Evolutionary conservation across 164 flowering plant genomes (phyloP).

Genomic region (Stephania cephalantha): DNA sequence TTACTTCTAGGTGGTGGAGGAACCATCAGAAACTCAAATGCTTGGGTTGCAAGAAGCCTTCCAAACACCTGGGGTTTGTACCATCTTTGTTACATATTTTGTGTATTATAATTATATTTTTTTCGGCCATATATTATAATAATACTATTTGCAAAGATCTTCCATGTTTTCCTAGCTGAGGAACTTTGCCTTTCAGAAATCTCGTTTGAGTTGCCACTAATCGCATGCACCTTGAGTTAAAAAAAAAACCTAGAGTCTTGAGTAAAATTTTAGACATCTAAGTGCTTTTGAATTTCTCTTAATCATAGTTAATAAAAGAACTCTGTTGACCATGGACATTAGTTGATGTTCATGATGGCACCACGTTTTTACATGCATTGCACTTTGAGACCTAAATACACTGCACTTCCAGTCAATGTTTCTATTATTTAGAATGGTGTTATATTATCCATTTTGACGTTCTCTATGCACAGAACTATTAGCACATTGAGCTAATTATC

Average conservation of each 20-base stretch:
- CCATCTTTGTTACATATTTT: background rate
- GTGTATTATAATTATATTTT: background rate
- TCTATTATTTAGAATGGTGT: no score
- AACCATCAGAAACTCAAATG: conserved; percentile 43
- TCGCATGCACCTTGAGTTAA: background rate
- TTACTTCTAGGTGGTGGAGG: conserved; percentile 41
- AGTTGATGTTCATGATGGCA: background rate
- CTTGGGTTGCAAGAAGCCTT: conserved; percentile 45
- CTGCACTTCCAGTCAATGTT: background rate
- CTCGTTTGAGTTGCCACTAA: background rate
- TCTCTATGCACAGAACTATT: no score
- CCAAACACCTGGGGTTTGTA: conserved; percentile 70
- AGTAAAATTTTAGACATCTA: background rate
- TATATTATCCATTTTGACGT: no score
- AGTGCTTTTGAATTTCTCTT: background rate
- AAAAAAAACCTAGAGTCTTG: background rate
- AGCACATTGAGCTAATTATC: no score
- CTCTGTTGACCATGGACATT: background rate
- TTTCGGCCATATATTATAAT: no score
- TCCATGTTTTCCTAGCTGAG: background rate
- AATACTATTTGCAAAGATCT: background rate
- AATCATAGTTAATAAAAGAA: no score
- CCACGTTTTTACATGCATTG: background rate
- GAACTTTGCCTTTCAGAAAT: background rate
- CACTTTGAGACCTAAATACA: background rate